phyloP scores from a whole-genome alignment of 192 early-diverging fungal species.

The Jimgerdemannia flammicorona region DNA sequence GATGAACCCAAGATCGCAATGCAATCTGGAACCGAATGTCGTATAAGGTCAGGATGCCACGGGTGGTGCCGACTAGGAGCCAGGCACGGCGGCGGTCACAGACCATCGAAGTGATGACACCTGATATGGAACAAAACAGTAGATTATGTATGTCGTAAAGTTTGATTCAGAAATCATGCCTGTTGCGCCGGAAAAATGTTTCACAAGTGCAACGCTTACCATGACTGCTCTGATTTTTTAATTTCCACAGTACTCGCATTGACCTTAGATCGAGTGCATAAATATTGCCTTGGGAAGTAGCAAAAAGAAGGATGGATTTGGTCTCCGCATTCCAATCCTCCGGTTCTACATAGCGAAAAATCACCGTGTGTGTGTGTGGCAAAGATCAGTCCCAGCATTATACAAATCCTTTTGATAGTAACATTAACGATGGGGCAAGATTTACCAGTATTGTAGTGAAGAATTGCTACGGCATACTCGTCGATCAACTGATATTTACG shows the following conservation, averaged over 20 bases:
- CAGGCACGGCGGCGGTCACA: conserved; percentile 58
- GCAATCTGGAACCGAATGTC: conserved; percentile 75
- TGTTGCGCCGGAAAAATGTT: neutral
- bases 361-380: neutral
- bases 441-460: conserved; percentile 68
- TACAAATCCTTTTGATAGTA: too few relatives aligned
- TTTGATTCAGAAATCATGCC: neutral
- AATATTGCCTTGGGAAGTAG: conserved; percentile 66
- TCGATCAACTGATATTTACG: conserved; percentile 50
- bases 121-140: conserved; percentile 15
- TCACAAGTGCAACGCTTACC: conserved; percentile 26
- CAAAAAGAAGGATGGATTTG: conserved; percentile 66
- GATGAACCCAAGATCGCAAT: conserved; percentile 74
- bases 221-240: conserved; percentile 50
- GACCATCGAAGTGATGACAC: conserved; percentile 66
- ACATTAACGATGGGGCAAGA: neutral
- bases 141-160: neutral
- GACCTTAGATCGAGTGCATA: conserved; percentile 69
- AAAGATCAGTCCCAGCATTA: too few relatives aligned
- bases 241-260: conserved; percentile 63
- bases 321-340: conserved; percentile 41
- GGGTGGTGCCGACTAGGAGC: conserved; percentile 69
- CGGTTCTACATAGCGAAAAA: conserved; percentile 9
- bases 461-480: conserved; percentile 56
- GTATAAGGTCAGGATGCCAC: conserved; percentile 74